Conservation (phyloP, 495 filamentous ascomycete species). For the Schizothecium vesticola region DNA sequence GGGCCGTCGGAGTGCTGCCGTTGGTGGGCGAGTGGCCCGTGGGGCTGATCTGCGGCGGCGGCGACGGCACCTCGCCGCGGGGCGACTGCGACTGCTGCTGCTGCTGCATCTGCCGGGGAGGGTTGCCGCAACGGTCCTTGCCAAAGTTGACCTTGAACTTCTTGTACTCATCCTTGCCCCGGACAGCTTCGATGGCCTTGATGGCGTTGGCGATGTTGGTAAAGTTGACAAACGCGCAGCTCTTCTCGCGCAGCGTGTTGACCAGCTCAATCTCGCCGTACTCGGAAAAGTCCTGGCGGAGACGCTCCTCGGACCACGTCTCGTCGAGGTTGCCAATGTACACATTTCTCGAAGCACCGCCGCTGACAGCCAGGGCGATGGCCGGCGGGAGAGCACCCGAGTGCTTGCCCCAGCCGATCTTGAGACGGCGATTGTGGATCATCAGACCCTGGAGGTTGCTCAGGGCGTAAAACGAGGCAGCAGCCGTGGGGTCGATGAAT, state of each 20-base stretch:
- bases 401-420: conserved; percentile 99
- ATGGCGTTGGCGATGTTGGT: conserved; percentile 99
- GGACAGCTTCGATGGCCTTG: conserved; percentile 95
- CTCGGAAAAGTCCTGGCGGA: conserved; percentile 95
- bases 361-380: conserved; percentile 92
- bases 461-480: conserved; percentile 94
- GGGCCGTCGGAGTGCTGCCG: conserved; percentile 33
- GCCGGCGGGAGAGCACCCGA: conserved; percentile 94
- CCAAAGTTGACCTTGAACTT: conserved; percentile 99
- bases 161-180: conserved; percentile 90
- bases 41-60: conserved; percentile 54
- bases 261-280: conserved; percentile 98
- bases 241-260: conserved; percentile 96
- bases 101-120: conserved; percentile 73
- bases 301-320: conserved; percentile 90
- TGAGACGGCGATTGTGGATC: conserved; percentile 96
- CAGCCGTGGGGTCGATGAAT: conserved; percentile 97
- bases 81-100: conserved; percentile 48
- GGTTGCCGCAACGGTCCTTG: conserved; percentile 96
- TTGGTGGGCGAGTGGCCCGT: conserved; percentile 50
- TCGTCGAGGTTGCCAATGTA: conserved; percentile 98
- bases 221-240: conserved; percentile 98
- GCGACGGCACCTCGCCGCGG: conserved; percentile 63
- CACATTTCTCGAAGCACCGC: conserved; percentile 92
- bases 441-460: conserved; percentile 96